phyloP scores from a whole-genome alignment of 345 rosid species.

The Streptanthus diversifolius region DNA sequence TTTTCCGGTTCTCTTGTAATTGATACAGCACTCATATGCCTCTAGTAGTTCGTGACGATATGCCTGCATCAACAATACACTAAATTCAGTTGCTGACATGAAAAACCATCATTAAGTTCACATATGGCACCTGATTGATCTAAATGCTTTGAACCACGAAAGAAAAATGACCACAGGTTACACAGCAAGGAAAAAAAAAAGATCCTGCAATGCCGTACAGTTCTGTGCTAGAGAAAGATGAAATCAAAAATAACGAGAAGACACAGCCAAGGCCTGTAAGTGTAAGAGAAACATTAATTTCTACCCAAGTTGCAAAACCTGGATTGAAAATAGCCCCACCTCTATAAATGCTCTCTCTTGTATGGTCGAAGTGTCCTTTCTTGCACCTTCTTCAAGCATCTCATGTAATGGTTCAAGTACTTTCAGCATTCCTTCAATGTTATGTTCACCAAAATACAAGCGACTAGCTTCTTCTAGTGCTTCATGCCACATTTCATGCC shows the following conservation, averaged over 20 bases:
- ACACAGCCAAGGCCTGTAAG: background rate
- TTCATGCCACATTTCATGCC: constrained; percentile 99
- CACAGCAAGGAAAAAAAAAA: background rate
- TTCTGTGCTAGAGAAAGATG: constrained; percentile 3
- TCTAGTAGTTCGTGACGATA: constrained; percentile 80
- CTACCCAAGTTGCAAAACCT: background rate
- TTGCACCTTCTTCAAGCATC: constrained; percentile 88
- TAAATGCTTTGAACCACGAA: background rate
- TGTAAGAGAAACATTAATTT: background rate
- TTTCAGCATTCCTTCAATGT: constrained; percentile 94
- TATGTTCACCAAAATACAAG: constrained; percentile 92
- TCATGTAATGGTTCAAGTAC: constrained; percentile 91
- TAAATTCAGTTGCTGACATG: constrained; percentile 12
- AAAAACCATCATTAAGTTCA: constrained; percentile 4
- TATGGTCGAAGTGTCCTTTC: constrained; percentile 60
- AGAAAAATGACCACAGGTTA: background rate
- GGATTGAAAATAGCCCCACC: constrained; percentile 41
- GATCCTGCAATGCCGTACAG: constrained; percentile 2
- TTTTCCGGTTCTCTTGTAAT: constrained; percentile 79
- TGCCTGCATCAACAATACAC: constrained; percentile 54
- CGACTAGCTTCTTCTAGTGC: constrained; percentile 99
- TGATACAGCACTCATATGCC: constrained; percentile 91
- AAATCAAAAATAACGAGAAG: constrained; percentile 8
- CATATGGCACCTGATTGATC: background rate
- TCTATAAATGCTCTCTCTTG: constrained; percentile 95